phyloP scores from a whole-genome alignment of 148 eudicot species.

The Euryodendron excelsum region DNA sequence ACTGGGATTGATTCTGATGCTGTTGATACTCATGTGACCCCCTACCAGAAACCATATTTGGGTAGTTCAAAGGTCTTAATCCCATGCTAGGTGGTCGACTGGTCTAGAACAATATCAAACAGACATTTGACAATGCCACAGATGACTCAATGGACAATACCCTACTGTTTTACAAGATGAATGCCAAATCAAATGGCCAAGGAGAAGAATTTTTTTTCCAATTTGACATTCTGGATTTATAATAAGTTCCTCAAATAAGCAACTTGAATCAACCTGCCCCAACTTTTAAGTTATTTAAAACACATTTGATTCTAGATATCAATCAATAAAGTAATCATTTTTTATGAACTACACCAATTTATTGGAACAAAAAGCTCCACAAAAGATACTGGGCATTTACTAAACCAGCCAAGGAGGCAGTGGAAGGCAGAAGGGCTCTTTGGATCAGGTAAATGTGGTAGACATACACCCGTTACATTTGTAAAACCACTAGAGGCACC shows the following conservation, averaged over 20 bases:
- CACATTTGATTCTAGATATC: neutral
- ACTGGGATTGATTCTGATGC: slow-evolving; percentile 63
- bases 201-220: neutral
- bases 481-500: neutral
- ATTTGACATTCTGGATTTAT: neutral
- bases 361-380: neutral
- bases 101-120: slow-evolving; percentile 10
- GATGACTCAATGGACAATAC: neutral
- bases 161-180: neutral
- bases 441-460: neutral
- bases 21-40: slow-evolving; percentile 70
- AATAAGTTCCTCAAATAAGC: neutral
- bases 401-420: neutral
- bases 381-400: too few species aligned
- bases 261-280: neutral
- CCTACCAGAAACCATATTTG: slow-evolving; percentile 42
- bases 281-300: neutral
- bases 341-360: neutral
- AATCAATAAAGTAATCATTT: too few species aligned
- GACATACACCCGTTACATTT: too few species aligned
- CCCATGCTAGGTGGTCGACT: slow-evolving; percentile 44
- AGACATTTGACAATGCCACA: neutral
- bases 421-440: neutral
- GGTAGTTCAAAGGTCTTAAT: slow-evolving; percentile 44
- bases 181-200: neutral